Evolutionary conservation across 1,284 basidiomycete genomes (phyloP).

Genomic region (Jaminaea rosea): DNA sequence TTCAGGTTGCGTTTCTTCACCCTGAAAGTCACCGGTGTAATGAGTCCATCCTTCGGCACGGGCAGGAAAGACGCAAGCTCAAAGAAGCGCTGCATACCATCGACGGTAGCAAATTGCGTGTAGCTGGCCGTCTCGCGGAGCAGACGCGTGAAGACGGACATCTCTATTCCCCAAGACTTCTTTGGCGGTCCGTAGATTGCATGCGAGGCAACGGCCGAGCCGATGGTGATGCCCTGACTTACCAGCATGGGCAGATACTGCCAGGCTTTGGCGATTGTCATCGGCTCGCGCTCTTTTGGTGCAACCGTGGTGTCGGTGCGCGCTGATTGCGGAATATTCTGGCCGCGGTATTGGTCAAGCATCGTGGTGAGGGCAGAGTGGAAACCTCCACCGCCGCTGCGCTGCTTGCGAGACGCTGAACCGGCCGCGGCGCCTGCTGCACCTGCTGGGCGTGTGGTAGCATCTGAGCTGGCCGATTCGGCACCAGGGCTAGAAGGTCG

Average conservation of each 20-base stretch:
- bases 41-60: constrained; percentile 81
- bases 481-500: background rate
- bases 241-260: constrained; percentile 42
- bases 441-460: background rate
- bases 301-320: constrained; percentile 33
- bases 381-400: background rate
- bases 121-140: constrained; percentile 78
- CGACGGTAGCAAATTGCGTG: constrained; percentile 75
- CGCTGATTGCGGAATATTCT: constrained; percentile 28
- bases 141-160: constrained; percentile 56
- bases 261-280: constrained; percentile 39
- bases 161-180: constrained; percentile 75
- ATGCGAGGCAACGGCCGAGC: constrained; percentile 40
- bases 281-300: constrained; percentile 18
- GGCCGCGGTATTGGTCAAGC: constrained; percentile 36
- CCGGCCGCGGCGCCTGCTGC: background rate
- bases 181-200: constrained; percentile 61
- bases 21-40: constrained; percentile 86
- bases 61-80: constrained; percentile 73
- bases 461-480: constrained; percentile 1
- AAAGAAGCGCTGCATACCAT: constrained; percentile 60
- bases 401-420: background rate
- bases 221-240: constrained; percentile 39
- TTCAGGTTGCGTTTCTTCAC: constrained; percentile 65
- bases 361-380: constrained; percentile 26